Percentiles rank a stretch among this genome's conserved stretches.
Evolutionary conservation across 2,329 filamentous ascomycete genomes (phyloP).

Genomic region (Pestalotiopsis sp.): DNA sequence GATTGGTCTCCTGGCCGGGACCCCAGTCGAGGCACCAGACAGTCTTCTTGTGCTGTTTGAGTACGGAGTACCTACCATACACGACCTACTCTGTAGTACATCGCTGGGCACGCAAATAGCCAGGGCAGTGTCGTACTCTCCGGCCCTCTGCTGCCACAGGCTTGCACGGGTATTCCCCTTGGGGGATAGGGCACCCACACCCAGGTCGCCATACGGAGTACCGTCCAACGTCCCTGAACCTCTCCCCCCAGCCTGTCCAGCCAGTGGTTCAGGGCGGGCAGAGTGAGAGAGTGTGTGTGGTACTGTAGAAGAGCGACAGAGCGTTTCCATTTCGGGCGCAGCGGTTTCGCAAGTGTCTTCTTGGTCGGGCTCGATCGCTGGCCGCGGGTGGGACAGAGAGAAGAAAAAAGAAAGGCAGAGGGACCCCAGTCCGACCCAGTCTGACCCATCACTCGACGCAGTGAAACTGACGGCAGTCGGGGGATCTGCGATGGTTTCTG

Average conservation of each 20-base stretch:
- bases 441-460: conserved; percentile 7
- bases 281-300: neutral
- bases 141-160: neutral
- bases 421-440: neutral
- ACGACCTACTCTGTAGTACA: too few species aligned
- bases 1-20: neutral
- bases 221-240: neutral
- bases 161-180: neutral
- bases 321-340: conserved; percentile 7
- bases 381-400: conserved; percentile 6
- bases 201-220: neutral
- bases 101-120: too few species aligned
- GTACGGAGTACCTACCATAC: too few species aligned
- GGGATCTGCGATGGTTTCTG: neutral
- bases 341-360: conserved; percentile 13
- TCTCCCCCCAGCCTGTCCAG: neutral
- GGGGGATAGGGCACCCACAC: neutral
- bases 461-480: conserved; percentile 12
- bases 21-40: neutral
- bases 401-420: neutral
- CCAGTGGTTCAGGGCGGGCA: neutral
- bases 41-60: neutral
- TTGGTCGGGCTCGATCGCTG: conserved; percentile 10
- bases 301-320: neutral
- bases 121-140: neutral